Percentiles rank a stretch among this genome's conserved stretches.
phyloP scores from a whole-genome alignment of 805 yeast genomes.

The Cyberlindnera bimundalis region DNA sequence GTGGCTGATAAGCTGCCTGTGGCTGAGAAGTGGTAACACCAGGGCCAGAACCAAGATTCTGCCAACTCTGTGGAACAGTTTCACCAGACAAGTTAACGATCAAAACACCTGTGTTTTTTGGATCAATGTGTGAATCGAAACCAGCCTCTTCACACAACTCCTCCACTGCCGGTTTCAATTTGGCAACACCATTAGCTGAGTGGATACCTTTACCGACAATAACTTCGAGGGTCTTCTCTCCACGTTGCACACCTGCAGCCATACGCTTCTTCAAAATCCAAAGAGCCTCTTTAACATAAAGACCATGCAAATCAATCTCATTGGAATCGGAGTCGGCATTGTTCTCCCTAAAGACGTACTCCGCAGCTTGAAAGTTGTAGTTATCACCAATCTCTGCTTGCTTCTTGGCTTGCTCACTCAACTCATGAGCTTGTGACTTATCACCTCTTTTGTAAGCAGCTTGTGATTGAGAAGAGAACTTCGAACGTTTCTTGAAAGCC shows the following conservation, averaged over 20 bases:
- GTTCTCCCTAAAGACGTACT: slow-evolving; percentile 81
- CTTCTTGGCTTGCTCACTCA: slow-evolving; percentile 66
- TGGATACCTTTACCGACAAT: slow-evolving; percentile 94
- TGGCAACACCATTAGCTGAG: slow-evolving; percentile 77
- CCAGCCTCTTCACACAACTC: slow-evolving; percentile 65
- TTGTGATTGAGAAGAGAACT: slow-evolving; percentile 66
- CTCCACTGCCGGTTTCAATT: slow-evolving; percentile 86
- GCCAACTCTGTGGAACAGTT: slow-evolving; percentile 40
- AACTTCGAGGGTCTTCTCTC: slow-evolving; percentile 65
- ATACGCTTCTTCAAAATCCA: slow-evolving; percentile 72
- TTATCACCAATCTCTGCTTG: slow-evolving; percentile 59
- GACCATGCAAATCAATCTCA: slow-evolving; percentile 92
- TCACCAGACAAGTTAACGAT: slow-evolving; percentile 59
- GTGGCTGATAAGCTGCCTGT: slow-evolving; percentile 21
- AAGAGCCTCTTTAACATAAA: slow-evolving; percentile 85
- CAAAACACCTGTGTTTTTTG: slow-evolving; percentile 76
- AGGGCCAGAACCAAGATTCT: slow-evolving; percentile 8
- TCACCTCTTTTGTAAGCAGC: slow-evolving; percentile 74
- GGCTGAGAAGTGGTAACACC: slow-evolving; percentile 31
- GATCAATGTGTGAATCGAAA: slow-evolving; percentile 59
- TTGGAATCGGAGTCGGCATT: slow-evolving; percentile 80
- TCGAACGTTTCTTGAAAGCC: slow-evolving; percentile 54
- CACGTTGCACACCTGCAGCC: slow-evolving; percentile 51
- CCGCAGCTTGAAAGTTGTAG: slow-evolving; percentile 80
- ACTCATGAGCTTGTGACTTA: slow-evolving; percentile 64